Percentiles rank a stretch among this genome's conserved stretches.
Evolutionary conservation across 352 stramenopile species (phyloP).

Genomic region (Pythium biforme): DNA sequence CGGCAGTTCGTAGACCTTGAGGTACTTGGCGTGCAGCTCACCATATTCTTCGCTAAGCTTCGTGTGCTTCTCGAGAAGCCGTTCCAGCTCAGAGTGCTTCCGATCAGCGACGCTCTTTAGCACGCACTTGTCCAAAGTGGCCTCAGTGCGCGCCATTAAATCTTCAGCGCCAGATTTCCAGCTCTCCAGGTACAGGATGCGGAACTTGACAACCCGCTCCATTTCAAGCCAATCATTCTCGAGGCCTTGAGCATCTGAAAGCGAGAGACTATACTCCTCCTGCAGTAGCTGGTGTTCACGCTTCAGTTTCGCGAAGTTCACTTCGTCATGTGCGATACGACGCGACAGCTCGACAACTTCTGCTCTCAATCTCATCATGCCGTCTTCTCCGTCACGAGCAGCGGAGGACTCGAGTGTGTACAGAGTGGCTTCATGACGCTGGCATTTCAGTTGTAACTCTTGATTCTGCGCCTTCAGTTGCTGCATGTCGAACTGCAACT

Average conservation of each 20-base stretch:
- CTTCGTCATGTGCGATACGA: conserved; percentile 74
- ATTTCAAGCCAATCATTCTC: conserved; percentile 86
- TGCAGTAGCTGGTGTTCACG: conserved; percentile 55
- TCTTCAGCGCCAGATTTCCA: conserved; percentile 81
- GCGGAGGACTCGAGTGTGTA: conserved; percentile 33
- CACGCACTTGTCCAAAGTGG: conserved; percentile 59
- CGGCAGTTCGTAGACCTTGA: conserved; percentile 49
- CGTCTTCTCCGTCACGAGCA: conserved; percentile 12
- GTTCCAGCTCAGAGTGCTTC: conserved; percentile 32
- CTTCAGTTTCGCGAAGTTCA: conserved; percentile 77
- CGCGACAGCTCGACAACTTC: conserved; percentile 72
- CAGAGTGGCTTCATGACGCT: conserved; percentile 54
- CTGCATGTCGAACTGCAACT: conserved; percentile 39
- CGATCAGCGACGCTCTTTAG: conserved; percentile 46
- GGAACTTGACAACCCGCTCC: conserved; percentile 83
- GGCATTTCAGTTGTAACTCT: conserved; percentile 46
- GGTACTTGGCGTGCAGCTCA: conserved; percentile 48
- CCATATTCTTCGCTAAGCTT: conserved; percentile 41
- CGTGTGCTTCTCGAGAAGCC: conserved; percentile 40
- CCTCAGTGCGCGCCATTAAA: conserved; percentile 62
- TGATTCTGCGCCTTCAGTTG: conserved; percentile 38
- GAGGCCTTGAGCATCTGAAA: conserved; percentile 27
- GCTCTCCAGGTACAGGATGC: conserved; percentile 90
- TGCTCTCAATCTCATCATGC: conserved; percentile 34
- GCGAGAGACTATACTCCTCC: conserved; percentile 26